Evolutionary conservation across 208 protist genomes (phyloP).

Genomic region (Crithidia thermophila): DNA sequence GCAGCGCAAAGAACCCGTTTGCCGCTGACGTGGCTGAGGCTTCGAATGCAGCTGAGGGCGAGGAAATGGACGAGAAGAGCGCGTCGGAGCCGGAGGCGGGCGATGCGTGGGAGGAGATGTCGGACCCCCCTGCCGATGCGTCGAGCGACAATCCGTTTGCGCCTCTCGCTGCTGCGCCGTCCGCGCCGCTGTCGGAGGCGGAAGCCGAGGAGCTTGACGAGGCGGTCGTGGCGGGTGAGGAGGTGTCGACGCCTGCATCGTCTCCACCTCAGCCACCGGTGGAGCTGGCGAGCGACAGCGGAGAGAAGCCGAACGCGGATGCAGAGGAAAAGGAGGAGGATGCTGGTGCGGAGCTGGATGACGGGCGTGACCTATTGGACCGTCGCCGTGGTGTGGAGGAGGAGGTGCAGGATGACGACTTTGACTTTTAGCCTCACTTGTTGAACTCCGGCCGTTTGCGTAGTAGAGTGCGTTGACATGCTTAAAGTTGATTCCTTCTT

Average conservation of each 20-base stretch:
- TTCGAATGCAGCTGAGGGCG: no score
- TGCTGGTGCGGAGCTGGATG: conserved; percentile 10
- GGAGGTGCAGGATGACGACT: conserved; percentile 29
- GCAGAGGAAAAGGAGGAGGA: background rate
- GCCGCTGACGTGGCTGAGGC: background rate
- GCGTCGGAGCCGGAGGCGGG: background rate
- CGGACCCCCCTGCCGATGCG: background rate
- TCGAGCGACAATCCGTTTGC: background rate
- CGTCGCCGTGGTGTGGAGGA: conserved; percentile 24
- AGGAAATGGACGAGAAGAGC: background rate
- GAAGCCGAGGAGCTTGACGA: conserved; percentile 5
- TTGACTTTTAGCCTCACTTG: conserved; percentile 31
- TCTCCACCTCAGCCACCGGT: no score
- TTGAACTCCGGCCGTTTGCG: no score
- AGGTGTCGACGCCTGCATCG: no score
- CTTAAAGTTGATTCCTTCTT: background rate
- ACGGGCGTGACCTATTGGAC: conserved; percentile 23
- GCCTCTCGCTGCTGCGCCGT: background rate
- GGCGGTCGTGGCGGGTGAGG: no score
- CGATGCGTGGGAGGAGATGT: background rate
- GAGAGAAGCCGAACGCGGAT: background rate
- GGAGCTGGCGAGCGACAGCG: background rate
- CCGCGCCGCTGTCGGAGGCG: background rate
- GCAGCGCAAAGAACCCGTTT: conserved; percentile 2
- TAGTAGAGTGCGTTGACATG: no score